These are phyloP conservation scores for Nicotiana attenuata DNA, from an alignment of 257 asterid species.

Conservation along the genomic window DNA sequence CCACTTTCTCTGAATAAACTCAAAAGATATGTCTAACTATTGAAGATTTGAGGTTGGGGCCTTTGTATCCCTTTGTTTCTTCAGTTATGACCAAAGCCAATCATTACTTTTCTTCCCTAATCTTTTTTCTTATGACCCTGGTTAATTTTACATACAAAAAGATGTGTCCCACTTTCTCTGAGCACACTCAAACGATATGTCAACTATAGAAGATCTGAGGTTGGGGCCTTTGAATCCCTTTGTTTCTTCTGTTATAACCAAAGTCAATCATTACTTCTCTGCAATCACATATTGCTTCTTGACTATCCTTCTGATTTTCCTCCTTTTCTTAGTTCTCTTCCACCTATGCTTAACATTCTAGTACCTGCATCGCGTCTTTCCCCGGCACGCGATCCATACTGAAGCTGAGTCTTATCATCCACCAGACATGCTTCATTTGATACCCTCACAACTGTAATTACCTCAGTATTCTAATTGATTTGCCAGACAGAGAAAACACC, in stretches of 20 bases:
- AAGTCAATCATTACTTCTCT: background rate
- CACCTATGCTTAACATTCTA: background rate
- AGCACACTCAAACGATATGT: background rate
- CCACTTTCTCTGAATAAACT: background rate
- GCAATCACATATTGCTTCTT: background rate
- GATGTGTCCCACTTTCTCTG: background rate
- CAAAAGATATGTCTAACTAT: conserved; percentile 1
- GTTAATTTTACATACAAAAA: background rate
- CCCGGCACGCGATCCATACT: background rate
- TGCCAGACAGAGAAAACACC: background rate
- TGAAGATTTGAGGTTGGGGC: background rate
- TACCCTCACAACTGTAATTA: conserved; percentile 1
- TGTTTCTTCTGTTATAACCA: background rate
- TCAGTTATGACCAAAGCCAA: background rate
- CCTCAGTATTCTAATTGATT: background rate
- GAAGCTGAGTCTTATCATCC: background rate
- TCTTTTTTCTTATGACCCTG: background rate
- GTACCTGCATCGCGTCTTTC: background rate
- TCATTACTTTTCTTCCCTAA: background rate
- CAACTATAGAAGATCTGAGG: background rate
- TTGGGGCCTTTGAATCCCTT: background rate
- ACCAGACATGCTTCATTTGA: background rate
- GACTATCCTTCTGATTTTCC: background rate
- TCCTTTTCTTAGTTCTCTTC: background rate
- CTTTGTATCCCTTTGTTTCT: background rate